Evolutionary conservation across 495 filamentous ascomycete genomes (phyloP).

Genomic region (Tuber melanosporum): DNA sequence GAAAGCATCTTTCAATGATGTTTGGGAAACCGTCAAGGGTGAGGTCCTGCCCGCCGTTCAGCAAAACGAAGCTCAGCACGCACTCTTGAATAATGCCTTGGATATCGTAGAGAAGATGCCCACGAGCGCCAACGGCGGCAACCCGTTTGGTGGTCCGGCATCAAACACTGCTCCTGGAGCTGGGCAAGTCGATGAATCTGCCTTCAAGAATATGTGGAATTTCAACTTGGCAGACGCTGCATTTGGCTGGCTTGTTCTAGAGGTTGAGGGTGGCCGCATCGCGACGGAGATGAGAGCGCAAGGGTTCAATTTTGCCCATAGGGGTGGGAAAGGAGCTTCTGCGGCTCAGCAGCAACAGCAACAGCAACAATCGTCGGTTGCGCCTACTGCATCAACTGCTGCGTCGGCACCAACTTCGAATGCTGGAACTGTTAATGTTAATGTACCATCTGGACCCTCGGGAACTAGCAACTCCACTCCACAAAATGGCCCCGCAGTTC

Average conservation of each 20-base stretch:
- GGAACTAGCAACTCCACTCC: conserved; percentile 20
- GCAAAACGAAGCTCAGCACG: conserved; percentile 87
- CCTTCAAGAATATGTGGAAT: conserved; percentile 99
- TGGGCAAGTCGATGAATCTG: conserved; percentile 94
- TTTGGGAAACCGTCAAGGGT: conserved; percentile 96
- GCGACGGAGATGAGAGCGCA: conserved; percentile 97
- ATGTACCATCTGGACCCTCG: conserved; percentile 32
- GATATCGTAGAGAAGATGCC: conserved; percentile 96
- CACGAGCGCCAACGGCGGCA: conserved; percentile 82
- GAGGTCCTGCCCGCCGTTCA: conserved; percentile 91
- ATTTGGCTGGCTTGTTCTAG: conserved; percentile 90
- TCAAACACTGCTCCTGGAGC: conserved; percentile 55
- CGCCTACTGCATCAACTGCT: conserved; percentile 44
- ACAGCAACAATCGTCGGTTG: conserved; percentile 39
- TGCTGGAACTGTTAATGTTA: conserved; percentile 37
- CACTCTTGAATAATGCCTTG: conserved; percentile 78
- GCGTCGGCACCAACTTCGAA: conserved; percentile 44
- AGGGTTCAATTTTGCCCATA: conserved; percentile 98
- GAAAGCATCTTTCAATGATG: conserved; percentile 97
- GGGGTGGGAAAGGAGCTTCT: conserved; percentile 54
- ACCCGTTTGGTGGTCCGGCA: conserved; percentile 86
- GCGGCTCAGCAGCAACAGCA: conserved; percentile 33
- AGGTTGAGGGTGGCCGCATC: conserved; percentile 88
- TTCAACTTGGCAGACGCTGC: conserved; percentile 98
- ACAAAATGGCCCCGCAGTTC: conserved; percentile 37